These are phyloP conservation scores for Chalara sp. DNA, from an alignment of 2,329 filamentous ascomycete species.

Conservation along the genomic window DNA sequence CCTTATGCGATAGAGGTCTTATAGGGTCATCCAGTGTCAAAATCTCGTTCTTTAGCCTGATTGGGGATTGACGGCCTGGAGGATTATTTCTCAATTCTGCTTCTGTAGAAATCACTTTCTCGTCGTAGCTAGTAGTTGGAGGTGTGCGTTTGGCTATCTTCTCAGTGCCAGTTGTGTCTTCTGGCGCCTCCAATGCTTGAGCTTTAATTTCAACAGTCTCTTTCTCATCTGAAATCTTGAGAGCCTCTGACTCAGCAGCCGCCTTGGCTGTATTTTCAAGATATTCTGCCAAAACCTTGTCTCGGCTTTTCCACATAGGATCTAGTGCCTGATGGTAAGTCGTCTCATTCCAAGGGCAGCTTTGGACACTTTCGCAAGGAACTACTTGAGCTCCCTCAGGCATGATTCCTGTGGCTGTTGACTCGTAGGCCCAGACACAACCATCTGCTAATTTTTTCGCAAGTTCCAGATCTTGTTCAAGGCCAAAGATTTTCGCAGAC, in stretches of 20 bases:
- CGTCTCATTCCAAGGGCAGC: constrained; percentile 27
- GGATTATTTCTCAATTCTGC: constrained; percentile 13
- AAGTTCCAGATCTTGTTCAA: constrained; percentile 53
- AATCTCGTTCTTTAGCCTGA: no score
- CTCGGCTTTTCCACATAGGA: constrained; percentile 30
- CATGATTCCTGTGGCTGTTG: constrained; percentile 57
- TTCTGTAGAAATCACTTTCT: constrained; percentile 12
- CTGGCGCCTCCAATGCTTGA: neutral
- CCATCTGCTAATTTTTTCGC: constrained; percentile 59
- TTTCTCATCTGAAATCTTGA: neutral
- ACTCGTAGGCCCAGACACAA: constrained; percentile 63
- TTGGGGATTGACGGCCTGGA: constrained; percentile 3
- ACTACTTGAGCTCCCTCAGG: constrained; percentile 46
- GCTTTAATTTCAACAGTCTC: neutral
- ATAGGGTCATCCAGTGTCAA: constrained; percentile 8
- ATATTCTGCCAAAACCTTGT: constrained; percentile 36
- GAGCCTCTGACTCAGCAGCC: constrained; percentile 21
- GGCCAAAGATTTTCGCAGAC: constrained; percentile 54
- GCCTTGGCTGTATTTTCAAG: constrained; percentile 30
- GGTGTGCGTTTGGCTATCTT: neutral
- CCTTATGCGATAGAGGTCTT: constrained; percentile 39
- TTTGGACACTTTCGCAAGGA: constrained; percentile 35
- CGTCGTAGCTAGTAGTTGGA: no score
- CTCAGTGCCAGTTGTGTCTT: neutral
- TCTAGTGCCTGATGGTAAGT: neutral